Base-by-base conservation (phyloP, 1,139 yeast species). In the Meyerozyma elateridarum region DNA sequence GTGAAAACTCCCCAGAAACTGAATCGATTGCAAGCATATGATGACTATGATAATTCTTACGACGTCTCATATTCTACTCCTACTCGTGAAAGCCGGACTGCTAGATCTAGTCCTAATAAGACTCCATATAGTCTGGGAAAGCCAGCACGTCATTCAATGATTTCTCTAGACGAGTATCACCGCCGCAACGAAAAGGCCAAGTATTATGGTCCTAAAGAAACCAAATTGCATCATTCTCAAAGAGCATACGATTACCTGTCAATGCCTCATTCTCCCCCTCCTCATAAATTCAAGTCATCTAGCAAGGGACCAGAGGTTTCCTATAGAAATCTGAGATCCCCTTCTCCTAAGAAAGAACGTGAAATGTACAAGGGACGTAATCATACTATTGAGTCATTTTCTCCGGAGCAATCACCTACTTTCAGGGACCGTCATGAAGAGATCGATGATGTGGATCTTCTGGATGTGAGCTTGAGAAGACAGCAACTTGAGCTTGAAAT, bases 401-500 rank as follows among this genome's bases (percentile, higher is more conserved):
- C 59, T 0, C 60, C 60, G 1, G 60, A 54, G 25, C 35, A 39
- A 2, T 48, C 59, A 0, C 56, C 58, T 3, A 15, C 27, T 9
- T n/a, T n/a, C n/a, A n/a, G n/a, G n/a, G 27, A 11, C 17, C 27
- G 27, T 14, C 27, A 24, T 24, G 27, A 24, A 15, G 18, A 24
- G 12, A 5, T 15, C 4, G 27, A 24, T 5, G 27, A 24, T n/a
- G 18, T 18, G 4, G 18, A 24, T 14, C 27, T 24, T 13, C 27
- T 24, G 27, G 27, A 24, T 6, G 8, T 24, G 8, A 24, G 27
- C 6, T 45, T 48, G 25, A 64, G 61, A 39, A 52, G 64, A 36
- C 64, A 59, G 15, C 68, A 62, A 39, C 54, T 67, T 30, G 73
- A 68, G 41, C 39, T 57, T 43, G 72, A 65, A 39, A 49, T 66